phyloP scores from a whole-genome alignment of 1,139 yeast species.

The Protomyces gravidus region DNA sequence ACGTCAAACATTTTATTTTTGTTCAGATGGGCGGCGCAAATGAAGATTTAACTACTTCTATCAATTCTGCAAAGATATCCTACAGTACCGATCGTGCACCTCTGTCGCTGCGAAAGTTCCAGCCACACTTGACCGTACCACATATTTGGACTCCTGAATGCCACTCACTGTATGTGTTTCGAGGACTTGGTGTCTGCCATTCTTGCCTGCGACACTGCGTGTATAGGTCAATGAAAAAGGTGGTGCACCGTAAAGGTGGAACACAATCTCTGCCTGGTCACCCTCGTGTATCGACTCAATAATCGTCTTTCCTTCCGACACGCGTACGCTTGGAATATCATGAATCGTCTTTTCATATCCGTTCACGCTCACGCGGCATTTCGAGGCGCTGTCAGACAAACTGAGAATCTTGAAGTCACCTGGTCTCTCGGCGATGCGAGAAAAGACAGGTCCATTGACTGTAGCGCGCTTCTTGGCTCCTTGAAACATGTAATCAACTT shows the following conservation, averaged over 20 bases:
- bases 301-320: slow-evolving; percentile 70
- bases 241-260: slow-evolving; percentile 52
- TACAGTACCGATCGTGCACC: slow-evolving; percentile 53
- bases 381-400: slow-evolving; percentile 69
- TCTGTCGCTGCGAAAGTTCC: slow-evolving; percentile 93
- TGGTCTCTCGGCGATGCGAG: slow-evolving; percentile 73
- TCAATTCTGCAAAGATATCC: slow-evolving; percentile 17
- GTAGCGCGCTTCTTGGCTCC: slow-evolving; percentile 57
- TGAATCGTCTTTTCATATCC: slow-evolving; percentile 55
- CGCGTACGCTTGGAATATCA: slow-evolving; percentile 85
- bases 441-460: slow-evolving; percentile 53
- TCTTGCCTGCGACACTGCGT: slow-evolving; percentile 47
- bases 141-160: slow-evolving; percentile 63
- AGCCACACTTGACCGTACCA: slow-evolving; percentile 72
- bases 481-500: slow-evolving; percentile 68
- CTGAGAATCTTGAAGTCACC: slow-evolving; percentile 69
- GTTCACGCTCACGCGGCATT: slow-evolving; percentile 62
- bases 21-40: background rate
- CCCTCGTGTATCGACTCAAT: slow-evolving; percentile 87
- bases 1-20: no score
- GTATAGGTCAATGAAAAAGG: slow-evolving; percentile 55
- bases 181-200: slow-evolving; percentile 47
- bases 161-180: slow-evolving; percentile 73
- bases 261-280: slow-evolving; percentile 47
- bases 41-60: background rate